Conservation (phyloP, 108 stramenopile species). For the Parmales sp. region DNA sequence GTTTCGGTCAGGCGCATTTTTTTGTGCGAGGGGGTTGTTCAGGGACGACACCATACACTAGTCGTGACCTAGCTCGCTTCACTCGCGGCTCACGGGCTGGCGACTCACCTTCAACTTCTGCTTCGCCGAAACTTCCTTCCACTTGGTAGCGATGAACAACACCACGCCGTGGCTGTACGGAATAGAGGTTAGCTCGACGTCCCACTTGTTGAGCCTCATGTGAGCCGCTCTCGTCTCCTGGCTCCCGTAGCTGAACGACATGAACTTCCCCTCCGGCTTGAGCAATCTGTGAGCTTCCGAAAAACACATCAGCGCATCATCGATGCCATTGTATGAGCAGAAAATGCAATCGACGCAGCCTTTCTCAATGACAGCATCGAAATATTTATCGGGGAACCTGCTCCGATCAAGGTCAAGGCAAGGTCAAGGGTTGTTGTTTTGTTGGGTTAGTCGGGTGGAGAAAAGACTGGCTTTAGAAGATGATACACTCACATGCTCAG, state of each 20-base stretch:
- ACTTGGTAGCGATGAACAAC: slow-evolving; percentile 6
- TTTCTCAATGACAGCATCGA: slow-evolving; percentile 4
- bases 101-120: neutral
- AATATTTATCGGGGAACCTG: neutral
- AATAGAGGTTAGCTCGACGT: neutral
- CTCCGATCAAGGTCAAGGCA: no score
- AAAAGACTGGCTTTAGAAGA: neutral
- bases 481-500: neutral
- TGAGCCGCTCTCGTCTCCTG: neutral
- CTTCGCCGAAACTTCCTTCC: neutral
- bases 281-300: neutral
- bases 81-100: no score
- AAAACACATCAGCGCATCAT: neutral
- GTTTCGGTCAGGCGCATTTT: no score
- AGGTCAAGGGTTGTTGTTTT: no score
- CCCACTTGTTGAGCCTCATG: slow-evolving; percentile 7
- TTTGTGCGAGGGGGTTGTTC: no score
- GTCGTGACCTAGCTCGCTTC: no score
- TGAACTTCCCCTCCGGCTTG: slow-evolving; percentile 9
- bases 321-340: slow-evolving; percentile 1
- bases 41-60: no score
- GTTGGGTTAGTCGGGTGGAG: neutral
- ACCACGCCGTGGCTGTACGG: neutral
- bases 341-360: slow-evolving; percentile 6
- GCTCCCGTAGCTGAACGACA: slow-evolving; percentile 1